Evolutionary conservation across 2,329 filamentous ascomycete genomes (phyloP), one percentile per base, ranked within the genome.

Genomic region (Sporothrix dimorphospora): DNA sequence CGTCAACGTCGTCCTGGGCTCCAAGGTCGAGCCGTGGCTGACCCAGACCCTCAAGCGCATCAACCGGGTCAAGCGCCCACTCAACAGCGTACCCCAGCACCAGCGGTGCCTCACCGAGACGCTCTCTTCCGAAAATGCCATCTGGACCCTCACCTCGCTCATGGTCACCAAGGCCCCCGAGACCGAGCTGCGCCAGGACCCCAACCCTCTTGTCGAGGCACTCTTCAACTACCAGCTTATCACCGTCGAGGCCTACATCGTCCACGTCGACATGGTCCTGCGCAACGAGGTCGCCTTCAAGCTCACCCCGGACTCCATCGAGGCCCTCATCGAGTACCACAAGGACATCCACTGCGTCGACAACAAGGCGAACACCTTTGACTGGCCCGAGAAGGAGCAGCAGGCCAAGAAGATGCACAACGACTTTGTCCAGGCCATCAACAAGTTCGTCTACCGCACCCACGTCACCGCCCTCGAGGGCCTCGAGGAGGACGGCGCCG

Each of bases 271-370:
- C 85, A 97, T 98, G 94, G 95, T 99, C 73, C 90, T 97, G 78
- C 92, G 94, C 82, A 96, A 97, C 81, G 96, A 98, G 85, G 94
- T 99, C 79, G 96, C 94, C 77, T 98, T 94, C 88, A 99, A 99
- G 88, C 88, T 99, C 79, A 98, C 94, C 30, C 89, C 91, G 72
- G 96, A 98, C 81, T 94, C 94, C 74, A 99, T 99, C 83, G 94
- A 97, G 79, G 85, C 92, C 69, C 89, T 99, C 75, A 91, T 97
- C 81, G 93, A 97, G 81, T 97, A 97, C 82, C 96, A 99, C 88
- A 94, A 96, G 86, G 93, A 98, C 76, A 88, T 98, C 77, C 94
- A 97, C 86, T 97, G 93, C 77, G 88, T 94, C 78, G 93, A 99
- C 81, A 91, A 93, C 78, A 93, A 94, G 76, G 93, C 94, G 78